phyloP scores from a whole-genome alignment of 176 grass and related monocot genomes.

The Echinochloa phyllopogon region DNA sequence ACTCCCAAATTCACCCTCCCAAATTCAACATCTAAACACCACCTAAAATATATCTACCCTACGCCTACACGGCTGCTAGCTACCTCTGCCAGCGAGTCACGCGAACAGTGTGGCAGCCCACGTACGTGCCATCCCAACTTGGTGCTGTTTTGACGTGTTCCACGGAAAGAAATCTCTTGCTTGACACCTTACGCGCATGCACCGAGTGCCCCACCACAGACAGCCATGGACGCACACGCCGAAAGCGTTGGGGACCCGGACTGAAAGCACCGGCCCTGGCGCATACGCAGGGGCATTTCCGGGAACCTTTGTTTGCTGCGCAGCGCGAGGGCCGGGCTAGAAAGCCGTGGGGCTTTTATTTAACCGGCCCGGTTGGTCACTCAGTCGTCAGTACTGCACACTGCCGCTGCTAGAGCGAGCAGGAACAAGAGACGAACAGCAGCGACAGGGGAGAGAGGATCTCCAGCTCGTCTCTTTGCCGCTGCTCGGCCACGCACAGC shows the following conservation, averaged over 20 bases:
- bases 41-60: no score
- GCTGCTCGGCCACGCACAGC: no score
- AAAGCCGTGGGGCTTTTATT: conserved; percentile 38
- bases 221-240: neutral
- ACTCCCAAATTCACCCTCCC: no score
- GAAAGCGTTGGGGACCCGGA: neutral
- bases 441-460: neutral
- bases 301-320: neutral
- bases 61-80: neutral
- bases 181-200: neutral
- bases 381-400: neutral
- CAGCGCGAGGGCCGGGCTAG: neutral
- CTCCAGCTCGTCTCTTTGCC: no score
- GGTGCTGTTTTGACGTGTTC: neutral
- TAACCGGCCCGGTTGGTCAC: neutral
- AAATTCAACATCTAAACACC: no score
- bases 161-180: neutral
- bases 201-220: neutral
- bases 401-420: neutral
- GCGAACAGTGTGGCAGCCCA: neutral
- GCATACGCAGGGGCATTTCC: conserved; percentile 23
- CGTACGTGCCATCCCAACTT: neutral
- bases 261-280: neutral
- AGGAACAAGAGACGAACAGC: neutral
- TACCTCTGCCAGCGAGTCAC: neutral